Evolutionary conservation across 2,329 filamentous ascomycete genomes (phyloP), one percentile per base, ranked within the genome.

Genomic region (Pseudohalonectria lignicola): DNA sequence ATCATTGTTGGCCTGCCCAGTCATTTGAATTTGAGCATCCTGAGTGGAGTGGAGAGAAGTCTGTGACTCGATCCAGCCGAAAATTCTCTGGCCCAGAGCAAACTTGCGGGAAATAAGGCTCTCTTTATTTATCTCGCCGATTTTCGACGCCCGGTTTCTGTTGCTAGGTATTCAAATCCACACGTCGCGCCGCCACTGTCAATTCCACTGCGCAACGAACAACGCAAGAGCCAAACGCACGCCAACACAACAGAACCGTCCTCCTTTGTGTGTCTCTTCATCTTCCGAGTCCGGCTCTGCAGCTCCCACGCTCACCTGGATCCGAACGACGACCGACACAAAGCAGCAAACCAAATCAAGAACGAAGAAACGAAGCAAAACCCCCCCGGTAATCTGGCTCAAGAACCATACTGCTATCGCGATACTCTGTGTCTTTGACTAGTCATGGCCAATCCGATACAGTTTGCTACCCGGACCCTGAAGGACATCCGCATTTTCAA

Each of bases 401-500:
- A n/a, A 21, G 25, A 25, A 25, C 28, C 16, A 19, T 18, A 11
- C 35, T 37, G 35, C 31, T 19, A 28, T 31, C 18, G 35, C 17
- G 35, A 31, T 46, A 43, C 50, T 54, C 79, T 83, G 83, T 86
- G 82, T 72, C 82, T 87, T 87, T 86, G 58, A 79, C 76, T 87
- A 87, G 84, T 79, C 76, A 95, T 94, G 87, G 84, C 86, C 62
- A 80, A 73, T 71, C 79, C 85, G 57, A 82, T 90, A 67, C 90
- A 95, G 78, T 84, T 95, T 79, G 86, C 86, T 65, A 94, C 84
- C 74, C 86, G 92, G 67, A 95, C 92, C 63, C 83, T 88, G 66
- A 96, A 95, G 79, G 82, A 80, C 62, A 88, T 98, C 69, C 88
- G 88, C 55, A 72, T 96, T 63, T 78, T 94, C 65, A 85, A 96